These are phyloP conservation scores for Nakazawaea ernobii DNA, from an alignment of 805 yeast species.

Conservation along the genomic window DNA sequence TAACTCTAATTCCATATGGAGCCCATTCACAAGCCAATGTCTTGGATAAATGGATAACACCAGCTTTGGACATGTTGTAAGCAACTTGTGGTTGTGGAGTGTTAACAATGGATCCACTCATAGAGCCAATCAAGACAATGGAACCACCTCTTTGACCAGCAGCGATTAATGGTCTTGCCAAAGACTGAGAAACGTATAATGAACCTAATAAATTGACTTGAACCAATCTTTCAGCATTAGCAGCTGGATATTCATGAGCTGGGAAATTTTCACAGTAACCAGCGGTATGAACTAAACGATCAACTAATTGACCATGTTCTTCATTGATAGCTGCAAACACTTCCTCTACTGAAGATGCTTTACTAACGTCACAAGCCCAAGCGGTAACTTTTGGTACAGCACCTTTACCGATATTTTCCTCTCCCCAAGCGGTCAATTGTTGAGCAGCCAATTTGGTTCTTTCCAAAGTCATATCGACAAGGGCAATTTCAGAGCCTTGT, in stretches of 20 bases:
- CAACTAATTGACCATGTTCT: slow-evolving; percentile 57
- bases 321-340: slow-evolving; percentile 48
- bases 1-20: slow-evolving; percentile 65
- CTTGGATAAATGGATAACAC: slow-evolving; percentile 73
- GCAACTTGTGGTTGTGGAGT: slow-evolving; percentile 77
- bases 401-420: slow-evolving; percentile 23
- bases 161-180: slow-evolving; percentile 61
- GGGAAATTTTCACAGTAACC: slow-evolving; percentile 80
- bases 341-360: slow-evolving; percentile 51
- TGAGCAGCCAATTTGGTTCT: slow-evolving; percentile 52
- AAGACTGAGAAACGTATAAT: slow-evolving; percentile 65
- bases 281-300: slow-evolving; percentile 71
- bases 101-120: slow-evolving; percentile 74
- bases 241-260: slow-evolving; percentile 71
- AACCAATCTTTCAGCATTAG: slow-evolving; percentile 60
- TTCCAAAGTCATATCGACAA: slow-evolving; percentile 61
- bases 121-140: slow-evolving; percentile 66
- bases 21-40: slow-evolving; percentile 84
- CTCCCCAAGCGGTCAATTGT: slow-evolving; percentile 43
- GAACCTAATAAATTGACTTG: slow-evolving; percentile 74
- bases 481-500: slow-evolving; percentile 73
- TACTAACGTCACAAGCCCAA: slow-evolving; percentile 73
- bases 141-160: slow-evolving; percentile 52
- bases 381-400: slow-evolving; percentile 39
- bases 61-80: slow-evolving; percentile 83